These are phyloP conservation scores for Candida morakotiae DNA, from an alignment of 805 yeast species.

Conservation along the genomic window DNA sequence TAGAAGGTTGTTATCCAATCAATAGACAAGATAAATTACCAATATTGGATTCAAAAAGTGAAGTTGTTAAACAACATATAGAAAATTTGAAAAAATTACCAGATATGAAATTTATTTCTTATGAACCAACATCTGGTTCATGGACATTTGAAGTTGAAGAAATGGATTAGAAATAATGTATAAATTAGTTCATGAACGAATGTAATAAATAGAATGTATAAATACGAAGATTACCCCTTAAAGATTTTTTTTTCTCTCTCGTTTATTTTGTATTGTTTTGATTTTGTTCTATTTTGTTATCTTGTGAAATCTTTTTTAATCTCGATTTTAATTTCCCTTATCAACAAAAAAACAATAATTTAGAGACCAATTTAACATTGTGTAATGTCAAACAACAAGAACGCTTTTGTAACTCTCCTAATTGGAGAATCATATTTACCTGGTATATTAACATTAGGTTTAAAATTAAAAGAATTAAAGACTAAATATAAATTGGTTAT, in stretches of 20 bases:
- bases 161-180: constrained; percentile 9
- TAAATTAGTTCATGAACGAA: too few species aligned
- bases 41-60: constrained; percentile 74
- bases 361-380: too few species aligned
- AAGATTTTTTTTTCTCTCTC: not conserved
- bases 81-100: constrained; percentile 58
- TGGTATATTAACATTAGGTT: constrained; percentile 22
- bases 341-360: not conserved
- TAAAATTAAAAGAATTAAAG: constrained; percentile 14
- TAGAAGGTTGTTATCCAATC: constrained; percentile 80
- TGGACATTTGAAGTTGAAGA: constrained; percentile 60
- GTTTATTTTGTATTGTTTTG: not conserved
- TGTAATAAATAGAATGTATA: too few species aligned
- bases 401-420: constrained; percentile 24
- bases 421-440: constrained; percentile 23
- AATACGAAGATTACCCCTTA: not conserved
- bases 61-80: constrained; percentile 64
- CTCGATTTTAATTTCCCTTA: not conserved
- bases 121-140: constrained; percentile 71
- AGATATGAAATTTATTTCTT: constrained; percentile 63
- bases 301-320: not conserved
- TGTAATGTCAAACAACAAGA: constrained; percentile 4
- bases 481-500: constrained; percentile 17
- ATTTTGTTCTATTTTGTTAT: too few species aligned
- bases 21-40: constrained; percentile 67